A percentile compares a stretch with the other conserved stretches of the same genome.
phyloP scores from a whole-genome alignment of 2,329 filamentous ascomycete species.

The Ophiostoma ips region DNA sequence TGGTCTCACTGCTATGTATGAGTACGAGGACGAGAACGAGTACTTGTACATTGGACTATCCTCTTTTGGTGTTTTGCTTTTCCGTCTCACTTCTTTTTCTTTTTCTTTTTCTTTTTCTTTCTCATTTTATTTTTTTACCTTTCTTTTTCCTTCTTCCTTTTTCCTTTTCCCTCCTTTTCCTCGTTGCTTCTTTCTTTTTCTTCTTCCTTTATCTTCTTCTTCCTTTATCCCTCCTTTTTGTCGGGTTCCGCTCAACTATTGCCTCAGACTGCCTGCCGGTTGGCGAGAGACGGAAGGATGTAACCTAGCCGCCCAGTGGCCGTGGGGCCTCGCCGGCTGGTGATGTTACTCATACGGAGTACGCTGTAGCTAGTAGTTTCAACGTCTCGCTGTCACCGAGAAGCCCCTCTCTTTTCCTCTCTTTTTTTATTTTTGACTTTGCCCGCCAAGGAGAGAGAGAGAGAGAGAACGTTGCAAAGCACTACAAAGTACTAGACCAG shows the following conservation, averaged over 20 bases:
- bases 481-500: not conserved
- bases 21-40: too few species aligned
- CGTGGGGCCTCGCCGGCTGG: not conserved
- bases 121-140: not conserved
- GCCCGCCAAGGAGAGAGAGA: not conserved
- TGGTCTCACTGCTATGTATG: too few species aligned
- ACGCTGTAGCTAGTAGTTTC: not conserved
- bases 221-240: not conserved
- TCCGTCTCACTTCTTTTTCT: not conserved
- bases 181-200: not conserved
- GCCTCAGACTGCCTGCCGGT: not conserved
- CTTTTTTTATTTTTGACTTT: not conserved
- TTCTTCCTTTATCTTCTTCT: not conserved
- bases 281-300: not conserved
- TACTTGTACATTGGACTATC: too few species aligned
- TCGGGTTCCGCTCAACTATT: too few species aligned
- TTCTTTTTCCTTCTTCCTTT: not conserved
- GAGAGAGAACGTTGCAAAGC: not conserved
- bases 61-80: not conserved
- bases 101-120: not conserved
- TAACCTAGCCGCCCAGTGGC: not conserved
- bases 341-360: not conserved
- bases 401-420: not conserved
- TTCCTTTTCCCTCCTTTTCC: not conserved
- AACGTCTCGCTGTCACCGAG: not conserved